Base-by-base conservation (phyloP, 257 asterid genomes). In the Ligustrum vulgare region DNA sequence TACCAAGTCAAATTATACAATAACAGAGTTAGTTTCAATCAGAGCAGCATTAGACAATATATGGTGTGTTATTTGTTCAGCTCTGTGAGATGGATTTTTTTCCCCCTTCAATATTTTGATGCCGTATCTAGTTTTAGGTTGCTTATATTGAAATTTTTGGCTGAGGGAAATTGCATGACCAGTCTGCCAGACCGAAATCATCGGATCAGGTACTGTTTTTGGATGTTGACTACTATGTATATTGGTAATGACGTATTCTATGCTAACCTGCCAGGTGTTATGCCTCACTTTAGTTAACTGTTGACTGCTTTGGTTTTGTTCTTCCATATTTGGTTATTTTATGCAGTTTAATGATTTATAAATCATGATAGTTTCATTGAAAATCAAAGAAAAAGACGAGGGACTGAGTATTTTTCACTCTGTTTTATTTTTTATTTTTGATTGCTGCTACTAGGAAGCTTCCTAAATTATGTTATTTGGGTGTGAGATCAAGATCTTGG, bases 401-500 rank as follows among this genome's bases (percentile, higher is more conserved):
- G 31, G 28, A 20, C 10, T 4, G 64, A 54, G 64, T 22, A 18
- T 54, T 54, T 54, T 54, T 54, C 23, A 18, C 20, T 54, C 8
- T 54, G 10, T 6, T n/a, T 54, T 28, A 11, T 43, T 35, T 31
- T 72, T 67, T n/a, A 16, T 28, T 23, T 33, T 77, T 69, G 32
- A 31, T 32, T 60, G 77, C 69, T 13, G 73, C 15, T 10, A 35
- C 49, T 74, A 31, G 67, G 72, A n/a, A 54, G 64, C 10, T 20
- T 54, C 11, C 3, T 54, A 31, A 54, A 54, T 54, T 54, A 54
- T n/a, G 64, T 18, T 22, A 20, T 18, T 68, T 81, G 68, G 36
- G 39, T 35, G 31, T 65, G 64, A 62, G 66, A 66, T 63, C 72
- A 70, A 66, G 72, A 56, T 58, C 13, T 10, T 13, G 47, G 71